Conservation (phyloP, 2,329 filamentous ascomycete species). For the Thelonectria olida region DNA sequence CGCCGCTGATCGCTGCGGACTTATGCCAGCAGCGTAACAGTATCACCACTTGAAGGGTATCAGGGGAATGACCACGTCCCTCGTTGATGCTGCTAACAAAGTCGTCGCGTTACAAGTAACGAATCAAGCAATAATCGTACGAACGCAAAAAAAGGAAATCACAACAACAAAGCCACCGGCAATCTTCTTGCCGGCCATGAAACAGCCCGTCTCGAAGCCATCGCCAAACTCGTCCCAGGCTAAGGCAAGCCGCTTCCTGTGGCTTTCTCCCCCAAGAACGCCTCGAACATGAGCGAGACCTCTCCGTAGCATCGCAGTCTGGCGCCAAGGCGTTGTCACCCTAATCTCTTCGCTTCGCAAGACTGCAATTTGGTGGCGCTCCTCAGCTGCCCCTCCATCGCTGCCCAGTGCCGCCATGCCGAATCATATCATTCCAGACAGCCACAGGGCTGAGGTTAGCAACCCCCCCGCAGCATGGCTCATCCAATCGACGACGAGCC, state of each 20-base stretch:
- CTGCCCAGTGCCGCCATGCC: conserved; percentile 13
- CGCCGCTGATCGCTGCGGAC: neutral
- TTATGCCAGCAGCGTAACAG: neutral
- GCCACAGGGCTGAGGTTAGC: conserved; percentile 35
- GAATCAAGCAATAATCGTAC: neutral
- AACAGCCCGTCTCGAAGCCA: neutral
- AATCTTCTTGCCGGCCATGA: neutral
- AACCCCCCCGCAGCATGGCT: too few species aligned
- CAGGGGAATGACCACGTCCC: too few species aligned
- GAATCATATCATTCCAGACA: conserved; percentile 28
- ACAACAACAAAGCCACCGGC: neutral
- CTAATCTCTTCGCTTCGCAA: neutral
- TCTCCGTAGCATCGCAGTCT: neutral
- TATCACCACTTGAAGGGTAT: too few species aligned
- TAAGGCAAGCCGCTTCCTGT: neutral
- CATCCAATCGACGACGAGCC: neutral
- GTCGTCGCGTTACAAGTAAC: neutral
- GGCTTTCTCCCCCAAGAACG: neutral
- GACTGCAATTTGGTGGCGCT: conserved; percentile 38
- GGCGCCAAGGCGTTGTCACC: neutral
- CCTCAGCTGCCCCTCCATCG: conserved; percentile 10
- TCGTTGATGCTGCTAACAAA: too few species aligned
- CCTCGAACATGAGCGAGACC: neutral
- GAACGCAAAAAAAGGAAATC: neutral
- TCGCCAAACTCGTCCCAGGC: neutral